A percentile compares a stretch with the other conserved stretches of the same genome.
These are phyloP conservation scores for Solanum tarijense DNA, from an alignment of 257 asterid genomes.

Conservation along the genomic window DNA sequence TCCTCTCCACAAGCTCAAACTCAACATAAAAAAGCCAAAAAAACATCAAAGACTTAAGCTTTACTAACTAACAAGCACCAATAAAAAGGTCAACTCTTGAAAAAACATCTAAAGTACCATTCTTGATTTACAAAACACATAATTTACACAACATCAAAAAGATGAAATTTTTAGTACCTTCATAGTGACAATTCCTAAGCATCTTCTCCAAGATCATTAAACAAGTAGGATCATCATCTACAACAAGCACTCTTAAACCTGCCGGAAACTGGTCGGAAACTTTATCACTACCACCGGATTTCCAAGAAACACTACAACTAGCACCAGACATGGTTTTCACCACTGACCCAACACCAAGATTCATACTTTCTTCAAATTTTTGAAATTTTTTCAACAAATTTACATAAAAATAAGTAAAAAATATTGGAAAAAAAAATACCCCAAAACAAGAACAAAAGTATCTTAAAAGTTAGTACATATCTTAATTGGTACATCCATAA, in stretches of 20 bases:
- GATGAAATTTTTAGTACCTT: conserved; percentile 33
- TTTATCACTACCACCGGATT: conserved; percentile 48
- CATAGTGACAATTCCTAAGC: conserved; percentile 67
- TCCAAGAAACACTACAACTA: conserved; percentile 42
- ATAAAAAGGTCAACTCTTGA: background rate
- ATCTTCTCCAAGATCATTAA: conserved; percentile 86
- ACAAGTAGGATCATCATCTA: conserved; percentile 94
- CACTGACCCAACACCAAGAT: conserved; percentile 41
- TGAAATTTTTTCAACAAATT: background rate
- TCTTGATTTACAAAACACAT: background rate
- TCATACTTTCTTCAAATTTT: conserved; percentile 31
- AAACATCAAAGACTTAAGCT: background rate
- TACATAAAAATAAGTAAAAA: background rate
- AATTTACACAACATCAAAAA: background rate
- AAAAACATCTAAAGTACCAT: background rate
- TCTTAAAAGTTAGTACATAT: background rate
- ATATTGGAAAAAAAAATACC: background rate
- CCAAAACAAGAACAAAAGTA: conserved; percentile 1
- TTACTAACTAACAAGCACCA: background rate
- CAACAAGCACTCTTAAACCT: conserved; percentile 85
- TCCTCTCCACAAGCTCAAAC: background rate
- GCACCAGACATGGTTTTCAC: conserved; percentile 35
- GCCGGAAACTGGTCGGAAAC: conserved; percentile 79
- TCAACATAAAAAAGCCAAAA: background rate
- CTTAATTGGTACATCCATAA: conserved; percentile 3